Base-by-base conservation (phyloP, 2,329 filamentous ascomycete genomes). In the Botrytis squamosa region DNA sequence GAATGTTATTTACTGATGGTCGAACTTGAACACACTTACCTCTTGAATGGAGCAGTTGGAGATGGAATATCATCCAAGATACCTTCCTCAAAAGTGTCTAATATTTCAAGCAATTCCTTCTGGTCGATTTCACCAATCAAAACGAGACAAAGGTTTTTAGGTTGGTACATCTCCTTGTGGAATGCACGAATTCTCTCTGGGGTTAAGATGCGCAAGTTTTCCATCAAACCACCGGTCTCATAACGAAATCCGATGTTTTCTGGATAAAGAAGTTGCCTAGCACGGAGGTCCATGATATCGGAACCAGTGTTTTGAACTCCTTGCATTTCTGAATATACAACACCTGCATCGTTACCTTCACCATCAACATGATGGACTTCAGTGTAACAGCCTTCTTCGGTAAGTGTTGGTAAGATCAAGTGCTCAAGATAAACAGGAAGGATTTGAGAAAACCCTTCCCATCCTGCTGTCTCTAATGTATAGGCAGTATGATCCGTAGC, bases 291-390 rank as follows among this genome's bases (percentile, higher is more conserved):
- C 88, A 98, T 97, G 74, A 98, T 89, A 81, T 97, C 94, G 12
- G 87, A 86, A 77, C 92, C 91, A 70, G 90, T 91, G 81, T 97
- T 97, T 81, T 98, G 93, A 3, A 97, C 90, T 38, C 91, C 96
- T 83, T 99, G 96, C 96, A 99, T 99, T 83, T 99, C 96, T 0
- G 95, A 98, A 83, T 99, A 99, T 14, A 99, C 96, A 1, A 98
- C 95, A 76, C 94, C 96, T 60, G 96, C 96, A 86, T 99, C 96
- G 76, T 98, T 92, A 73, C 96, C 96, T 77, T 93, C 90, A 25
- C 94, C 95, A 81, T 99, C 94, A 72, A 99, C 89, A 81, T 99
- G 96, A 84, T 97, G 94, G 2, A 99, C 96, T 82, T 99, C 96
- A 4, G 96, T 99, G 77, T 95, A 92, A 81, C 97, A 98, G 18